phyloP scores from a whole-genome alignment of 2,329 filamentous ascomycete species.

The Plenodomus lindquistii region DNA sequence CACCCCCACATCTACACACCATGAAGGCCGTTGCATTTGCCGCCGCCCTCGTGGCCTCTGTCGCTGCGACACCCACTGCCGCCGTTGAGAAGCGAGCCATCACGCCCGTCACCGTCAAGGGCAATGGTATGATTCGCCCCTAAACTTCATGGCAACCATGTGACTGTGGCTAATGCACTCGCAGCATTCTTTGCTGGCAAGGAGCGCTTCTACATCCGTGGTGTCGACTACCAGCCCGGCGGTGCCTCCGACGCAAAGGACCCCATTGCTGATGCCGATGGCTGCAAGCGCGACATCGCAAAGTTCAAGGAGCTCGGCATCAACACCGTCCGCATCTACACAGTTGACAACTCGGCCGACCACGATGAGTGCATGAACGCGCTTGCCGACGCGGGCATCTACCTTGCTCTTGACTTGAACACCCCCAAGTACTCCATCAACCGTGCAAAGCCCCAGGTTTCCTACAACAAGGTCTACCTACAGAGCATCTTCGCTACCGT shows the following conservation, averaged over 20 bases:
- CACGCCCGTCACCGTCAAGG: constrained; percentile 63
- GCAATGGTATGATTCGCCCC: constrained; percentile 55
- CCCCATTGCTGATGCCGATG: constrained; percentile 70
- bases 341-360: constrained; percentile 79
- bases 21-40: constrained; percentile 60
- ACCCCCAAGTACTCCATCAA: constrained; percentile 88
- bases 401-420: constrained; percentile 90
- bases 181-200: constrained; percentile 64
- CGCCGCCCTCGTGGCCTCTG: constrained; percentile 52
- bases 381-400: constrained; percentile 83
- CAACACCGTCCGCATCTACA: constrained; percentile 93
- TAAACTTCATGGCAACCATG: no score
- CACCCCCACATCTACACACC: constrained; percentile 14
- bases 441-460: constrained; percentile 69
- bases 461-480: constrained; percentile 87
- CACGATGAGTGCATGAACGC: constrained; percentile 86
- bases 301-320: constrained; percentile 84
- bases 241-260: constrained; percentile 68
- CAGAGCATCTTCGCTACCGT: constrained; percentile 87
- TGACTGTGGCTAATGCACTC: constrained; percentile 26
- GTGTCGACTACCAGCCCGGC: constrained; percentile 69
- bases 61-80: constrained; percentile 49
- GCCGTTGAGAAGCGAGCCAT: constrained; percentile 47
- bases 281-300: constrained; percentile 78
- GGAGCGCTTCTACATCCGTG: constrained; percentile 64